Percentiles rank a stretch among this genome's conserved stretches.
These are phyloP conservation scores for Conticribra guillardii DNA, from an alignment of 108 stramenopile species.

Conservation along the genomic window DNA sequence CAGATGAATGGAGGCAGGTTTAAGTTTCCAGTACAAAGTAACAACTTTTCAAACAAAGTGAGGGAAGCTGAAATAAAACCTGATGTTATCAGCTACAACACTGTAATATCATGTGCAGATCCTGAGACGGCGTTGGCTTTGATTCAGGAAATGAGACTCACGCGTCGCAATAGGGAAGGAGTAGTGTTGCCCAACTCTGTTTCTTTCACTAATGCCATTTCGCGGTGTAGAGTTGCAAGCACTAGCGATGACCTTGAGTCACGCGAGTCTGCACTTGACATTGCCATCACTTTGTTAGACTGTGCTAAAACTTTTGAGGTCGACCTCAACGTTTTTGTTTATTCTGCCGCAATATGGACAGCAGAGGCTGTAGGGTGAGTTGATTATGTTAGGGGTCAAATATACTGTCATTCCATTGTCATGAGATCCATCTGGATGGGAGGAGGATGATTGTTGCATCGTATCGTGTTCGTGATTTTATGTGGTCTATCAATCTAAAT, in stretches of 20 bases:
- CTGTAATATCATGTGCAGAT: constrained; percentile 40
- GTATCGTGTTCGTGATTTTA: no score
- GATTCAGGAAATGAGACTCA: constrained; percentile 63
- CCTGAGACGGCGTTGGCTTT: constrained; percentile 13
- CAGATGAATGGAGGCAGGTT: constrained; percentile 36
- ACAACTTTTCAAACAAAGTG: no score
- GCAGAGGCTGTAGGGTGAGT: constrained; percentile 66
- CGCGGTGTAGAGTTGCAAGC: constrained; percentile 50
- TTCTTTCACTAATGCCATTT: constrained; percentile 67
- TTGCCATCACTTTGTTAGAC: constrained; percentile 46
- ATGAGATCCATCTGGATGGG: no score
- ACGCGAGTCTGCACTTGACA: constrained; percentile 25
- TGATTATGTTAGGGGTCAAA: no score
- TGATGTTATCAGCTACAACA: constrained; percentile 37
- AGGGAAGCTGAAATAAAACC: constrained; percentile 14
- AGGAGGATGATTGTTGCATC: no score
- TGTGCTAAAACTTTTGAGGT: constrained; percentile 63
- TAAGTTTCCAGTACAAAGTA: not conserved
- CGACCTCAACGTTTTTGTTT: constrained; percentile 65
- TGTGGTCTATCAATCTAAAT: no score
- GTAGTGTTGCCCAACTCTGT: constrained; percentile 53
- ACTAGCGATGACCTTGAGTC: constrained; percentile 26
- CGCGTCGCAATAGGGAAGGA: constrained; percentile 63
- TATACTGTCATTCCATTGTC: no score
- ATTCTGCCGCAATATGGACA: constrained; percentile 77